These are phyloP conservation scores for Candida sanyaensis DNA, from an alignment of 1,139 yeast genomes.

Conservation along the genomic window DNA sequence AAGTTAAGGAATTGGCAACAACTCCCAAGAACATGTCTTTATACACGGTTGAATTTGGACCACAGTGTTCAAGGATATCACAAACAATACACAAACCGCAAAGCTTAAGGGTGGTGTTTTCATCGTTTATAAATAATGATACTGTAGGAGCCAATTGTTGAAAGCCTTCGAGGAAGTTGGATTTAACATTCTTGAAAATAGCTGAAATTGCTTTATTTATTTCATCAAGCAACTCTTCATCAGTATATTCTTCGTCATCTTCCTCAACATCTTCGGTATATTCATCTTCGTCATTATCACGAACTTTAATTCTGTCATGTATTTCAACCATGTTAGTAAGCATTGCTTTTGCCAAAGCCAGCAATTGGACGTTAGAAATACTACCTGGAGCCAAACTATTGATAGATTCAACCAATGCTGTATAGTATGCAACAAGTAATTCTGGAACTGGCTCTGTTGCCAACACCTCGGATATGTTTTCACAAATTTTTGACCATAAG, in stretches of 20 bases:
- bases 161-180: constrained; percentile 65
- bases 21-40: constrained; percentile 65
- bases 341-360: constrained; percentile 59
- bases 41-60: constrained; percentile 63
- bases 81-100: constrained; percentile 83
- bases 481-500: constrained; percentile 73
- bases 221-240: constrained; percentile 86
- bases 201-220: constrained; percentile 77
- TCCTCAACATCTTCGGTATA: constrained; percentile 75
- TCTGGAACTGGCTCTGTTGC: constrained; percentile 84
- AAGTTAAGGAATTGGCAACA: constrained; percentile 64
- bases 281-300: constrained; percentile 70
- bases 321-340: constrained; percentile 66
- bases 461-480: constrained; percentile 68
- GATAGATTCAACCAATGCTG: constrained; percentile 68
- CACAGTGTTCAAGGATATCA: constrained; percentile 79
- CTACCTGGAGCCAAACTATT: constrained; percentile 65
- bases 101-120: constrained; percentile 64
- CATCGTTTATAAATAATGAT: constrained; percentile 59
- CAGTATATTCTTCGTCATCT: constrained; percentile 83
- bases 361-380: constrained; percentile 59
- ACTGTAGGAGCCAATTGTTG: constrained; percentile 58
- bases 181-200: constrained; percentile 64
- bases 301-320: constrained; percentile 67
- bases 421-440: constrained; percentile 74